A percentile compares a stretch with the other conserved stretches of the same genome.
Conservation (phyloP, 2,329 filamentous ascomycete genomes). For the Epichloe coenophiala region DNA sequence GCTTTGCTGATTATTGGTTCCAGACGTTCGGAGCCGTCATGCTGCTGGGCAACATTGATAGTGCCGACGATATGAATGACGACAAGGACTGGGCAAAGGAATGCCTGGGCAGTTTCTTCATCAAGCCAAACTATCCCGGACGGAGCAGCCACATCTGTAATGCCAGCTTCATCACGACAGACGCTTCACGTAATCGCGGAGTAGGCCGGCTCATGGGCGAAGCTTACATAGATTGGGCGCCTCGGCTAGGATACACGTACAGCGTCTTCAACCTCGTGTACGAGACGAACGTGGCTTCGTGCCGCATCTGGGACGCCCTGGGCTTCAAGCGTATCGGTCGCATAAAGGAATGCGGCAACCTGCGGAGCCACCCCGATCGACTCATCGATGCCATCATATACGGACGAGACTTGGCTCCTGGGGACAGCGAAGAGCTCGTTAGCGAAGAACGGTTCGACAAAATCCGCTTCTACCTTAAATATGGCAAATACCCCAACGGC, state of each 20-base stretch:
- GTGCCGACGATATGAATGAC: conserved; percentile 43
- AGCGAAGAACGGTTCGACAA: conserved; percentile 97
- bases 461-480: conserved; percentile 94
- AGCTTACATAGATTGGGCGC: conserved; percentile 64
- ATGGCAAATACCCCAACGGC: conserved; percentile 82
- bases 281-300: conserved; percentile 83
- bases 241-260: conserved; percentile 75
- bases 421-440: conserved; percentile 66
- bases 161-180: conserved; percentile 63
- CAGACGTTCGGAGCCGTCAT: conserved; percentile 82
- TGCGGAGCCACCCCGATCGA: conserved; percentile 54
- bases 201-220: conserved; percentile 66
- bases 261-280: conserved; percentile 92
- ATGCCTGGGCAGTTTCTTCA: conserved; percentile 83
- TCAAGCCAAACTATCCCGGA: conserved; percentile 88
- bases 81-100: conserved; percentile 63
- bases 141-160: conserved; percentile 87
- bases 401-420: conserved; percentile 47
- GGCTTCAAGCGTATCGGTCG: conserved; percentile 87
- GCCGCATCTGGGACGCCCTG: conserved; percentile 81
- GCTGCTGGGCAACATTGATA: conserved; percentile 63
- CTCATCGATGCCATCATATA: conserved; percentile 67
- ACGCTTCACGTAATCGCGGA: conserved; percentile 58
- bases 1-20: conserved; percentile 79
- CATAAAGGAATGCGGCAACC: conserved; percentile 57